Base-by-base conservation (phyloP, 345 rosid species). In the Syzygium aromaticum region DNA sequence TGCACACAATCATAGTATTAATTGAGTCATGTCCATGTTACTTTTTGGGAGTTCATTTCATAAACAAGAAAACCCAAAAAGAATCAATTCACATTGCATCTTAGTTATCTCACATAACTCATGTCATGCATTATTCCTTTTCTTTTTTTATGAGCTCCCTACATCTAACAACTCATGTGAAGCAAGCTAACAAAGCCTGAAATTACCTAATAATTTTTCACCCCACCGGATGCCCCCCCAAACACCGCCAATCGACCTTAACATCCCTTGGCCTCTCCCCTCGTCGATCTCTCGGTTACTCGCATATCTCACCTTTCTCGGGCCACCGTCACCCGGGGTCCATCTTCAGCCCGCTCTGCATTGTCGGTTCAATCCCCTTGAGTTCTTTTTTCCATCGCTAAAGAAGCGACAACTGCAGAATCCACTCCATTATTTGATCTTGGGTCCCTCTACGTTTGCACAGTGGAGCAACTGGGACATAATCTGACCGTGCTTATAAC, bases 311-410 rank as follows among this genome's bases (percentile, higher is more conserved):
- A 6, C 43, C 43, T 40, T 6, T 40, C 43, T 6, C 43, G 3
- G 6, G 43, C 43, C 43, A 40, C 43, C 6, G 6, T 40, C 43
- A 40, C 43, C 6, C 43, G 43, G 43, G 43, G 43, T 40, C 61
- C 9, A 25, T 21, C 1, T 9, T 1, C 59, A 0, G 23, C 12
- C 27, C 1, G 5, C 59, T 22, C 2, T 56, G 5, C 12, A 22
- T 12, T 2, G 5, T 21, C 61, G 0, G 0, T 5, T 56, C 27
- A 56, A 0, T 56, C 61, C 22, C 61, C 61, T 56, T 10, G 9
- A 22, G 61, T 3, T 56, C 61, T 25, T 21, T 56, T 56, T 56
- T 0, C 5, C 43, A 40, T 40, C 6, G 43, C 43, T 40, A 40
- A 56, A 56, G 61, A 56, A 0, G 61, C 22, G 43, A 40, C 4